Base-by-base conservation (phyloP, 2,329 filamentous ascomycete genomes). In the Scorias spongiosa region DNA sequence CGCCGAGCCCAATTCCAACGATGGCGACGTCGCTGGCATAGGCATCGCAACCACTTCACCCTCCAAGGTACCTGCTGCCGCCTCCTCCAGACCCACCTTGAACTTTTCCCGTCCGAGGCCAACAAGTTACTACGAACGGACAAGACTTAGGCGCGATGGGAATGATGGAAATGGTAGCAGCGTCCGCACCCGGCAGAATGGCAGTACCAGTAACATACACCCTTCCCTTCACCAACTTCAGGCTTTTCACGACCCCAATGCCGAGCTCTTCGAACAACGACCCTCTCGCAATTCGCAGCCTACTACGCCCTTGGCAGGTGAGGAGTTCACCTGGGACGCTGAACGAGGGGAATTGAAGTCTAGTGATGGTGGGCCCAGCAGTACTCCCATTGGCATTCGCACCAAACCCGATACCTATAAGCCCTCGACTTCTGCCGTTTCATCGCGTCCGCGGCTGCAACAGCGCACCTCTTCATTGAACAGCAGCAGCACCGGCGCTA, bases 281-380 rank as follows among this genome's bases (percentile, higher is more conserved):
- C 32, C 32, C 12, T 3, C 9, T 9, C 20, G 20, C 20, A 15
- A 9, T 9, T 36, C 32, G 32, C 32, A 36, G 32, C 32, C 32
- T 5, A 5, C 32, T 11, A 29, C 41, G n/a, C 30, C 42, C 42
- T 52, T 49, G 10, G 43, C 40, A 7, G 47, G 41, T 9, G 47
- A 45, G 10, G 51, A 51, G 12, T 44, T 52, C 29, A 45, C 49
- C 11, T 52, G 50, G 51, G 51, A 54, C 40, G 43, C 41, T 10
- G 18, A 40, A 10, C 29, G 39, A n/a, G 47, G 50, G 32, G 47
- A 51, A 41, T 42, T 54, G 20, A 42, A 42, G 10, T 43, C 41
- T 7, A 39, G 29, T 15, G 20, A 26, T 26, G 20, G 20, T 26
- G 20, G 3, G 20, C 20, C 20, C 20, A 26, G 20, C 20, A 26